These are phyloP conservation scores for Tetrapisispora nanseiensis DNA, from an alignment of 805 yeast species.

Conservation along the genomic window DNA sequence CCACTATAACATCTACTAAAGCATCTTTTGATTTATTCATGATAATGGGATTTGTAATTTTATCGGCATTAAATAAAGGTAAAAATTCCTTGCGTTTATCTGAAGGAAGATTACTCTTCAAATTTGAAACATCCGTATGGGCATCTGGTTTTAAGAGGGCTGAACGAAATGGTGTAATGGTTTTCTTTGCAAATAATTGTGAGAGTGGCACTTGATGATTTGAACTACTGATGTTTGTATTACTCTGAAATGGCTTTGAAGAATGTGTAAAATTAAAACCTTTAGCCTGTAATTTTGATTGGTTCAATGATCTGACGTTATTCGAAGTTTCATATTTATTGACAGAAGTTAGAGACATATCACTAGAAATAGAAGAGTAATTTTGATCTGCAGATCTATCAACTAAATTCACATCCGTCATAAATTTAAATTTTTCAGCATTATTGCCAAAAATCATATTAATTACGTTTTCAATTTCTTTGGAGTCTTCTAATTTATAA, in stretches of 20 bases:
- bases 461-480: constrained; percentile 10
- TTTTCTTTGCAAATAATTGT: constrained; percentile 8
- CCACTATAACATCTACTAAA: constrained; percentile 44
- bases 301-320: neutral
- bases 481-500: constrained; percentile 30
- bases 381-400: neutral
- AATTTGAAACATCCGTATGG: constrained; percentile 3
- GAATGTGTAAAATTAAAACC: neutral
- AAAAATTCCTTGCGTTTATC: constrained; percentile 14
- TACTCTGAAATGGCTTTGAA: neutral
- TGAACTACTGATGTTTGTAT: neutral
- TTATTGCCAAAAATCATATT: neutral
- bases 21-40: constrained; percentile 31
- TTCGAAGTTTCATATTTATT: neutral
- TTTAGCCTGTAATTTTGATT: neutral
- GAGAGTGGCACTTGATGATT: constrained; percentile 8
- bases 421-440: neutral
- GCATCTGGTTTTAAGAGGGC: constrained; percentile 9
- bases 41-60: constrained; percentile 32
- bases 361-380: too few species aligned
- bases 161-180: constrained; percentile 11
- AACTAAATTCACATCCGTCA: too few species aligned
- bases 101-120: constrained; percentile 15
- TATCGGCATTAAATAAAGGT: constrained; percentile 34
- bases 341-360: too few species aligned